phyloP scores from a whole-genome alignment of 2,329 filamentous ascomycete species.

The Septoria linicola region DNA sequence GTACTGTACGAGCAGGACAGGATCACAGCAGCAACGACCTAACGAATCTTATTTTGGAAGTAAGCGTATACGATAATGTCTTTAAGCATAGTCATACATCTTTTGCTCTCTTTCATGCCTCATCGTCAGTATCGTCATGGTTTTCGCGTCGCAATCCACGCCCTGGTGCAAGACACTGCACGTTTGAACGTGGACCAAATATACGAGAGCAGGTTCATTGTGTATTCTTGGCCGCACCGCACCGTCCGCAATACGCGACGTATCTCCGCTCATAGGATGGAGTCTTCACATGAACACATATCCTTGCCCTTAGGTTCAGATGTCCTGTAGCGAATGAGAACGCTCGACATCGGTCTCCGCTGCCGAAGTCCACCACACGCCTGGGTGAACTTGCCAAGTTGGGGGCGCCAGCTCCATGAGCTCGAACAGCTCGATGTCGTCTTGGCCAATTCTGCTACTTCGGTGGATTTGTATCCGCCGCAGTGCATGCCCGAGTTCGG shows the following conservation, averaged over 20 bases:
- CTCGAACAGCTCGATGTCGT: not conserved
- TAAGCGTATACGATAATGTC: slow-evolving; percentile 25
- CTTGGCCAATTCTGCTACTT: not conserved
- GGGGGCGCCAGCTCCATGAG: not conserved
- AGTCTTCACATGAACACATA: not conserved
- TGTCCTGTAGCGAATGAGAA: not conserved
- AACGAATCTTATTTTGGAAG: slow-evolving; percentile 21
- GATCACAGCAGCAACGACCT: slow-evolving; percentile 28
- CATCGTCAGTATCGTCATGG: not conserved
- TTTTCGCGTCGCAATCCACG: too few species aligned
- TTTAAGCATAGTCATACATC: slow-evolving; percentile 8
- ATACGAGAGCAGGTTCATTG: too few species aligned
- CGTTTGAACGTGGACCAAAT: too few species aligned
- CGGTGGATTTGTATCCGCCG: slow-evolving; percentile 7
- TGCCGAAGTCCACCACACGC: not conserved
- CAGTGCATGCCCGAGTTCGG: slow-evolving; percentile 16
- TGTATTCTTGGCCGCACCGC: too few species aligned
- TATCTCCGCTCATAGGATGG: too few species aligned
- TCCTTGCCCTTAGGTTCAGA: not conserved
- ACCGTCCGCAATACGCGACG: not conserved
- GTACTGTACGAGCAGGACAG: slow-evolving; percentile 27
- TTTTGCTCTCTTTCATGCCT: not conserved
- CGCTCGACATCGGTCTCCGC: not conserved
- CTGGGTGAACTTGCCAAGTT: slow-evolving; percentile 4
- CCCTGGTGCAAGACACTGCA: too few species aligned